These are phyloP conservation scores for Penicillium odoratum DNA, from an alignment of 495 filamentous ascomycete species.

Conservation along the genomic window DNA sequence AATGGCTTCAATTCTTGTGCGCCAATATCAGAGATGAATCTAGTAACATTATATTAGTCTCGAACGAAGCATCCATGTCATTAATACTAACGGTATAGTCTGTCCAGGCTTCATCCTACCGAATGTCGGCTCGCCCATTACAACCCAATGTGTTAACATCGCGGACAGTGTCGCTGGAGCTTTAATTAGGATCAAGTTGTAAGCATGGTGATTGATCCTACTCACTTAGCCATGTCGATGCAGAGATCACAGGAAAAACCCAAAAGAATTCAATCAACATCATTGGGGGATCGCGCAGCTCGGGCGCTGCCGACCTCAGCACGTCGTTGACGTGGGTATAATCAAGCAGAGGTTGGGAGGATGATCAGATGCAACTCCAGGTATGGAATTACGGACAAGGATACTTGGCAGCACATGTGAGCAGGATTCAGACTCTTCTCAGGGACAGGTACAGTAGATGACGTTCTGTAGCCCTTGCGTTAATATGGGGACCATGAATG, in stretches of 20 bases:
- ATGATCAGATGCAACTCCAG: background rate
- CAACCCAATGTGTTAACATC: slow-evolving; percentile 22
- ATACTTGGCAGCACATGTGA: background rate
- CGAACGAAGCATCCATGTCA: background rate
- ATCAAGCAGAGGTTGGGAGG: background rate
- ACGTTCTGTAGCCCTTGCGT: slow-evolving; percentile 1
- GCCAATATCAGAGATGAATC: slow-evolving; percentile 25
- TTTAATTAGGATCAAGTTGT: background rate
- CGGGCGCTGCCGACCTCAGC: slow-evolving; percentile 5
- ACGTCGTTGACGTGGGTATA: slow-evolving; percentile 5
- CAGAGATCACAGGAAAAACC: slow-evolving; percentile 15
- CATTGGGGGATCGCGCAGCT: slow-evolving; percentile 3
- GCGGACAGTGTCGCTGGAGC: slow-evolving; percentile 17
- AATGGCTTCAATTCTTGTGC: slow-evolving; percentile 19
- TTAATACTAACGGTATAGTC: slow-evolving; percentile 20
- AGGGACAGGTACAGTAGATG: background rate
- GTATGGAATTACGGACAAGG: background rate
- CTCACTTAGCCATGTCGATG: slow-evolving; percentile 16
- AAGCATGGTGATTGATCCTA: background rate
- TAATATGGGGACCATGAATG: background rate
- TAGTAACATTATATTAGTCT: slow-evolving; percentile 3
- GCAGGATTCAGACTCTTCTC: background rate
- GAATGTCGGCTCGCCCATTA: slow-evolving; percentile 20
- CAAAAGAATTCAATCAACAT: slow-evolving; percentile 9
- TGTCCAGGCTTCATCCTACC: slow-evolving; percentile 24